Base-by-base conservation (phyloP, 2,329 filamentous ascomycete species). In the Apiospora hydei region DNA sequence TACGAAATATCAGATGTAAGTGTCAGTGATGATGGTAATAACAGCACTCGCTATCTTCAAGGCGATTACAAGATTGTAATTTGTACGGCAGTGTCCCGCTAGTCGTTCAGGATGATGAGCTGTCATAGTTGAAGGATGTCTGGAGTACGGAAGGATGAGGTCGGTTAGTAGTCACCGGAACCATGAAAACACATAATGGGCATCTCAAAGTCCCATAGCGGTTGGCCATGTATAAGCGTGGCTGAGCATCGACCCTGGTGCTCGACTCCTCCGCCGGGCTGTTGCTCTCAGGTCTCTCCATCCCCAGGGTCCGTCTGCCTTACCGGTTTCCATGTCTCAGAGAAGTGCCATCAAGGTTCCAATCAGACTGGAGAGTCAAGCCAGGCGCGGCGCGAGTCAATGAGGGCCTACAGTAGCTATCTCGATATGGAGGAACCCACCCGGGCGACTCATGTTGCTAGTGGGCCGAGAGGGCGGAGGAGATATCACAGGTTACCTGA, bases 371-470 rank as follows among this genome's bases (percentile, higher is more conserved):
- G 30, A 38, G 53, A 38, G 53, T 61, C 30, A 64, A 64, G 57
- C 57, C n/a, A n/a, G 51, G 26, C 13, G 18, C 8, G 21, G 16
- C 10, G 34, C 57, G 57, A 64, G 34, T 64, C 34, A 41, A 64
- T 10, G 4, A 41, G 34, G 18, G 8, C 57, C 34, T n/a, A 5
- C 16, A 11, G 6, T 11, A 21, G 5, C 5, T 18, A 38, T 26
- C 34, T 34, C 30, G 24, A 61, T 38, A 49, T 7, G 18, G 10
- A 13, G n/a, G n/a, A 64, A 13, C 57, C 18, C 57, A 41, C 34
- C 57, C 18, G 34, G 34, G 57, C 57, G 57, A 64, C 57, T 64
- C 34, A 64, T 64, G 57, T 3, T 41, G 18, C 18, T 41, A 64
- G 21, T n/a, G 16, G 7, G 34, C 13, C 10, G 34, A 64, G 16